Percentiles rank a stretch among this genome's conserved stretches.
phyloP scores from a whole-genome alignment of 768 basidiomycete genomes.

The Paxillus involutus region DNA sequence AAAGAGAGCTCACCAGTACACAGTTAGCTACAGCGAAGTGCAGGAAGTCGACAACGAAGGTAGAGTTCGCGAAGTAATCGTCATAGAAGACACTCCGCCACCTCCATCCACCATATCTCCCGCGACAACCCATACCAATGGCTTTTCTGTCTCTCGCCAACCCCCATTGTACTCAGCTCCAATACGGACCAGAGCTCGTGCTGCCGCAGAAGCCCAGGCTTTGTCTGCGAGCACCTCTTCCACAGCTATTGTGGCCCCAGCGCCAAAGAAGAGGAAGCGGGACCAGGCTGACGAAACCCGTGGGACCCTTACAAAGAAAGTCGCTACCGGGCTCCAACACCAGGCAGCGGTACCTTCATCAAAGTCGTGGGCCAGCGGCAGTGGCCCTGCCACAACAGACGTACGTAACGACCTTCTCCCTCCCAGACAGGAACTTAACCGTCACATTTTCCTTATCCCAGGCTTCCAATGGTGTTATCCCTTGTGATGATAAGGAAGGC shows the following conservation, averaged over 20 bases:
- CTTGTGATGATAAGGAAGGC: constrained; percentile 97
- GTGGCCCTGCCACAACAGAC: constrained; percentile 64
- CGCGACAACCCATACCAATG: constrained; percentile 65
- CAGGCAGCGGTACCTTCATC: constrained; percentile 48
- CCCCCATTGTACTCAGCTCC: constrained; percentile 74
- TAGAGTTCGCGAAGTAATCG: constrained; percentile 80
- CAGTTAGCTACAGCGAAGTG: constrained; percentile 85
- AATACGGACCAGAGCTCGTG: constrained; percentile 81
- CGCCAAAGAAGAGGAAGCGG: constrained; percentile 82
- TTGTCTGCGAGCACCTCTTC: constrained; percentile 66
- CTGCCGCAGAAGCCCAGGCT: constrained; percentile 83
- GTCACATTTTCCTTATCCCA: constrained; percentile 32
- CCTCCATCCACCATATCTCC: constrained; percentile 76
- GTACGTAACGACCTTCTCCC: constrained; percentile 43
- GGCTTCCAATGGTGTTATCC: constrained; percentile 63
- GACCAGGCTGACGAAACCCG: constrained; percentile 73
- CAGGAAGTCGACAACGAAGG: constrained; percentile 83
- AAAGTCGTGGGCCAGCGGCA: constrained; percentile 69
- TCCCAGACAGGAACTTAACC: constrained; percentile 24
- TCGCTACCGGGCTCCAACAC: constrained; percentile 48
- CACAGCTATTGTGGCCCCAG: constrained; percentile 63
- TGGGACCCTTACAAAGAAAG: constrained; percentile 66
- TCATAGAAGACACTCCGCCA: constrained; percentile 90
- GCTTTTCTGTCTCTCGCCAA: constrained; percentile 78
- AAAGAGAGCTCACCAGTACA: constrained; percentile 78